A percentile compares a stretch with the other conserved stretches of the same genome.
phyloP scores from a whole-genome alignment of 2,329 filamentous ascomycete species.

The Phyllosticta paracitricarpa region DNA sequence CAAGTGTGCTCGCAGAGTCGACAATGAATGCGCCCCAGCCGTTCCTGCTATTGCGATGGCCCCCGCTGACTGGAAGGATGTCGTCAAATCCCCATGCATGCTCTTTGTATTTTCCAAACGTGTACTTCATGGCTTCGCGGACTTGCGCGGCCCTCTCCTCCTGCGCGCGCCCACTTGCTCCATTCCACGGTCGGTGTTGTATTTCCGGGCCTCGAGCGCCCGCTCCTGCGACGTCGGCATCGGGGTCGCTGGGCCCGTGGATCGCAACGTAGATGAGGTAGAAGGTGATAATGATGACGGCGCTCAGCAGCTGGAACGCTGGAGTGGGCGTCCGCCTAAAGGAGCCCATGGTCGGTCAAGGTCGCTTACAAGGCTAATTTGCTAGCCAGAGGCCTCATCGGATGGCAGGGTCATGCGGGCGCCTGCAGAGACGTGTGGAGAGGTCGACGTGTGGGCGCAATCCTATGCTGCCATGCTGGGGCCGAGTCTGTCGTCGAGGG shows the following conservation, averaged over 20 bases:
- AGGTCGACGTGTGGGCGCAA: neutral
- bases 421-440: neutral
- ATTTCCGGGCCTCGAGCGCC: slow-evolving; percentile 18
- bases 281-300: slow-evolving; percentile 29
- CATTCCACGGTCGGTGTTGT: slow-evolving; percentile 24
- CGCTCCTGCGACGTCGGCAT: neutral
- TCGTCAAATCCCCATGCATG: slow-evolving; percentile 33
- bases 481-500: neutral
- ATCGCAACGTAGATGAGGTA: slow-evolving; percentile 32
- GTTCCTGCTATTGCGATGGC: slow-evolving; percentile 25
- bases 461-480: slow-evolving; percentile 5
- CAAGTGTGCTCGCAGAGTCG: slow-evolving; percentile 30
- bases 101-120: slow-evolving; percentile 30
- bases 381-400: slow-evolving; percentile 1
- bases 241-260: slow-evolving; percentile 16
- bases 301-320: slow-evolving; percentile 33
- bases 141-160: slow-evolving; percentile 24
- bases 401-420: neutral
- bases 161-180: slow-evolving; percentile 26
- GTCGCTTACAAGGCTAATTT: neutral
- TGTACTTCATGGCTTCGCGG: slow-evolving; percentile 30
- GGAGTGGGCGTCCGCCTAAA: slow-evolving; percentile 30
- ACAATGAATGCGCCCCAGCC: slow-evolving; percentile 36
- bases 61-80: slow-evolving; percentile 29
- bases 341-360: slow-evolving; percentile 7